Percentiles rank a stretch among this genome's conserved stretches.
Conservation (phyloP, 768 basidiomycete genomes). For the Hericium erinaceus region DNA sequence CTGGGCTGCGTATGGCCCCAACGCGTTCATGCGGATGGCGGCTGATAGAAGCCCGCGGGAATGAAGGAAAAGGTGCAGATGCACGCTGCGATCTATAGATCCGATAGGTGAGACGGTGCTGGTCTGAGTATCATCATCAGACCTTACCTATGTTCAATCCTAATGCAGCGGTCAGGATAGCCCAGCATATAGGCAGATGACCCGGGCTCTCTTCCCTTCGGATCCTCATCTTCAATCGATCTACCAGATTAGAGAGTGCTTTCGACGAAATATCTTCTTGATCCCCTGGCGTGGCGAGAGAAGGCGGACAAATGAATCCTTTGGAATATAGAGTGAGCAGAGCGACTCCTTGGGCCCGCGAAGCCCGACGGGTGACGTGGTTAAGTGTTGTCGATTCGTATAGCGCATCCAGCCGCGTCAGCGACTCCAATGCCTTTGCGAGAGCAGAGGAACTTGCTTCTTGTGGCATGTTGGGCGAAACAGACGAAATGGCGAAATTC, state of each 20-base stretch:
- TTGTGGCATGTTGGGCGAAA: background rate
- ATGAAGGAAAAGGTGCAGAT: constrained; percentile 89
- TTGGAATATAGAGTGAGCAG: constrained; percentile 82
- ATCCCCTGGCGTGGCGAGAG: constrained; percentile 18
- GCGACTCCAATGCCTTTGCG: constrained; percentile 27
- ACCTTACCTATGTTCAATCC: constrained; percentile 58
- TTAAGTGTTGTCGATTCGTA: constrained; percentile 87
- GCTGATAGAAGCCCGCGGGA: constrained; percentile 86
- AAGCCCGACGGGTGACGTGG: constrained; percentile 80
- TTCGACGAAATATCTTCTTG: background rate
- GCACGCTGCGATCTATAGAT: constrained; percentile 63
- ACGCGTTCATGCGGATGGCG: constrained; percentile 80
- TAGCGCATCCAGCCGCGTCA: constrained; percentile 57
- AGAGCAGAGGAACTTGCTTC: constrained; percentile 7
- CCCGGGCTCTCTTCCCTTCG: constrained; percentile 60
- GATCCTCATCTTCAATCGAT: constrained; percentile 58
- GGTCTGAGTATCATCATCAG: background rate
- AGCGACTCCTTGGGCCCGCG: constrained; percentile 86
- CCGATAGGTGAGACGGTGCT: background rate
- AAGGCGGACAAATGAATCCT: constrained; percentile 57
- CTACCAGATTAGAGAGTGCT: constrained; percentile 35
- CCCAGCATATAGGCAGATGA: constrained; percentile 91
- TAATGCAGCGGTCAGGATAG: constrained; percentile 69
- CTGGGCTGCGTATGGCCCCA: constrained; percentile 91
- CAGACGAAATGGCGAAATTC: constrained; percentile 1